Evolutionary conservation across 257 asterid genomes (phyloP).

Genomic region (Salvia rosmarinus): DNA sequence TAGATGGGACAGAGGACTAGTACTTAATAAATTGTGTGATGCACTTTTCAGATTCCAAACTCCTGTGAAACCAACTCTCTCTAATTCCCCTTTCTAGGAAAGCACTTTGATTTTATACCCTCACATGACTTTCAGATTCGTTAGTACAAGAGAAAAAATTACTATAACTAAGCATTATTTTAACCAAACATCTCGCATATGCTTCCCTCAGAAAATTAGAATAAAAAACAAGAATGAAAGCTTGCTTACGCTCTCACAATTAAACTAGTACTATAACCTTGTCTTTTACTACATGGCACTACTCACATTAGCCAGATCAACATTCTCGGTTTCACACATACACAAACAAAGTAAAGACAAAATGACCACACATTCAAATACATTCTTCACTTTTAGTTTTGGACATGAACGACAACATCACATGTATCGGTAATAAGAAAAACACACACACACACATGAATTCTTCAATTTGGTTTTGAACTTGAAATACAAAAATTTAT

Average conservation of each 20-base stretch:
- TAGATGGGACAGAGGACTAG: too few relatives aligned
- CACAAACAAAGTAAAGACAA: constrained; percentile 31
- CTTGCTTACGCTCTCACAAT: constrained; percentile 6
- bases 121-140: constrained; percentile 30
- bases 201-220: background rate
- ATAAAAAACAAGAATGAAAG: background rate
- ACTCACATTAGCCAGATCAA: constrained; percentile 29
- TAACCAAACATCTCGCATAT: constrained; percentile 27
- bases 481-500: background rate
- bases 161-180: background rate
- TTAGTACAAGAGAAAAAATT: background rate
- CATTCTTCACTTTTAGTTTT: background rate
- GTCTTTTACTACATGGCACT: constrained; percentile 4
- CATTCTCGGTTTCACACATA: constrained; percentile 37
- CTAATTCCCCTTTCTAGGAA: background rate
- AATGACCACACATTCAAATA: background rate
- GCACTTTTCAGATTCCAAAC: constrained; percentile 5
- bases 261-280: background rate
- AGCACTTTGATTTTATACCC: constrained; percentile 16
- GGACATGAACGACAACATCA: background rate
- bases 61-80: constrained; percentile 3
- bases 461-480: background rate
- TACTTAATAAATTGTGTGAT: background rate
- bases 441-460: too few relatives aligned
- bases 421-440: background rate